These are phyloP conservation scores for Penicillium arizonense DNA, from an alignment of 495 filamentous ascomycete genomes.

Conservation along the genomic window DNA sequence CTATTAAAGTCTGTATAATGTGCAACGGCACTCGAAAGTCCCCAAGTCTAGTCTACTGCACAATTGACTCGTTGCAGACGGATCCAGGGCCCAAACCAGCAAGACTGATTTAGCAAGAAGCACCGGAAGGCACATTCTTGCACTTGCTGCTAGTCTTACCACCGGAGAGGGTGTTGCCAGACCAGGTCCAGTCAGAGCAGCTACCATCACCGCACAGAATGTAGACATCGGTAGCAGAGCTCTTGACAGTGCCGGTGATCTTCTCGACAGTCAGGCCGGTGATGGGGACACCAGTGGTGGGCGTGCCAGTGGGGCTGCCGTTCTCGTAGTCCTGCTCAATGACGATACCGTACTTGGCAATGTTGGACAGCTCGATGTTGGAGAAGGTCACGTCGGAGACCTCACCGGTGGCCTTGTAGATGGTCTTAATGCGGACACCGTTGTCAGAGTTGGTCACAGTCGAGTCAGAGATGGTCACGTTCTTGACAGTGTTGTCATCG, in stretches of 20 bases:
- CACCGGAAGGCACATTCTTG: slow-evolving; percentile 39
- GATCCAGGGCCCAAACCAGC: not conserved
- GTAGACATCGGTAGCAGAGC: slow-evolving; percentile 45
- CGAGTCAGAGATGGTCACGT: slow-evolving; percentile 53
- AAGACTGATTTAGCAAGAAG: slow-evolving; percentile 34
- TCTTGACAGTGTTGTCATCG: slow-evolving; percentile 56
- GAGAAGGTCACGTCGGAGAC: slow-evolving; percentile 59
- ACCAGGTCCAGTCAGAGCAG: slow-evolving; percentile 50
- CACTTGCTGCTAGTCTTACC: slow-evolving; percentile 45
- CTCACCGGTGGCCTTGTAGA: slow-evolving; percentile 53
- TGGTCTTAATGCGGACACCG: slow-evolving; percentile 65
- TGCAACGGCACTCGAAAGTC: not conserved
- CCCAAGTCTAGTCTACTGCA: not conserved
- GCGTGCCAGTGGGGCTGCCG: slow-evolving; percentile 57
- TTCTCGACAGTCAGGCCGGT: slow-evolving; percentile 53
- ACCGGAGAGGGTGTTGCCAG: slow-evolving; percentile 43
- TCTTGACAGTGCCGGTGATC: slow-evolving; percentile 50
- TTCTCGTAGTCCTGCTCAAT: slow-evolving; percentile 71
- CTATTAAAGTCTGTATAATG: no score
- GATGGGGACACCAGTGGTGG: slow-evolving; percentile 62
- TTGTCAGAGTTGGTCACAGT: slow-evolving; percentile 55
- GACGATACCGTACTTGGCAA: slow-evolving; percentile 62
- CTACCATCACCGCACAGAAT: slow-evolving; percentile 53
- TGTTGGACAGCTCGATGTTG: slow-evolving; percentile 56
- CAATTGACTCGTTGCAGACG: not conserved